Percentiles rank a stretch among this genome's conserved stretches.
Evolutionary conservation across 2,329 filamentous ascomycete genomes (phyloP).

Genomic region (Aspergillus pseudoglaucus): DNA sequence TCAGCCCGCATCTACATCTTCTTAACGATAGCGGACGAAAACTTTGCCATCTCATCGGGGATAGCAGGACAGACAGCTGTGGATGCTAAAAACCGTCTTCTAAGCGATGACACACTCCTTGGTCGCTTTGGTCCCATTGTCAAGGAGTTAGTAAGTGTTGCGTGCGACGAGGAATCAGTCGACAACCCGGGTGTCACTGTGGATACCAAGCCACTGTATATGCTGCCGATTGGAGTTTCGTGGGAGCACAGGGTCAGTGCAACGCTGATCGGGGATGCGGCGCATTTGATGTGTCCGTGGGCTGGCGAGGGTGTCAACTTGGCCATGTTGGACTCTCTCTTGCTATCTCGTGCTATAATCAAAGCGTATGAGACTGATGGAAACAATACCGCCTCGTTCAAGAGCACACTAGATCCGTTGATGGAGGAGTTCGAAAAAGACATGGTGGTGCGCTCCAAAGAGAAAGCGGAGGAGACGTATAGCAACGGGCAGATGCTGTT

Average conservation of each 20-base stretch:
- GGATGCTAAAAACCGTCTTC: conserved; percentile 9
- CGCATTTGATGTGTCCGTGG: conserved; percentile 25
- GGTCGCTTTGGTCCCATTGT: conserved; percentile 12
- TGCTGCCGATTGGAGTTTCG: conserved; percentile 12
- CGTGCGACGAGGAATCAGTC: conserved; percentile 13
- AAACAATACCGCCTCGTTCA: conserved; percentile 1
- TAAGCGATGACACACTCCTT: conserved; percentile 11
- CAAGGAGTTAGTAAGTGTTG: conserved; percentile 15
- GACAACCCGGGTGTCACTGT: conserved; percentile 3
- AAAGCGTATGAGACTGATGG: conserved; percentile 5
- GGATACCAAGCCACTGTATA: conserved; percentile 16
- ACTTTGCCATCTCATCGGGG: conserved; percentile 8
- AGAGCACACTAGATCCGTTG: conserved; percentile 8
- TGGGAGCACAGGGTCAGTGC: conserved; percentile 15
- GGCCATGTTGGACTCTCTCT: conserved; percentile 20
- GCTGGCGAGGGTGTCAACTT: conserved; percentile 24
- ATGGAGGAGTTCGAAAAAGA: conserved; percentile 13
- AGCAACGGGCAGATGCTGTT: conserved; percentile 19
- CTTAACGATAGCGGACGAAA: conserved; percentile 15
- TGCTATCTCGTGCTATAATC: conserved; percentile 14
- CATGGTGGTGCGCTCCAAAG: conserved; percentile 13
- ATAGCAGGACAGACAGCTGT: conserved; percentile 6
- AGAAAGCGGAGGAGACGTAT: conserved; percentile 15
- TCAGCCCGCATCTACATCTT: conserved; percentile 19
- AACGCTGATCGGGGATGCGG: conserved; percentile 24